phyloP scores from a whole-genome alignment of 1,284 basidiomycete species.

The Fomitiporia mediterranea region DNA sequence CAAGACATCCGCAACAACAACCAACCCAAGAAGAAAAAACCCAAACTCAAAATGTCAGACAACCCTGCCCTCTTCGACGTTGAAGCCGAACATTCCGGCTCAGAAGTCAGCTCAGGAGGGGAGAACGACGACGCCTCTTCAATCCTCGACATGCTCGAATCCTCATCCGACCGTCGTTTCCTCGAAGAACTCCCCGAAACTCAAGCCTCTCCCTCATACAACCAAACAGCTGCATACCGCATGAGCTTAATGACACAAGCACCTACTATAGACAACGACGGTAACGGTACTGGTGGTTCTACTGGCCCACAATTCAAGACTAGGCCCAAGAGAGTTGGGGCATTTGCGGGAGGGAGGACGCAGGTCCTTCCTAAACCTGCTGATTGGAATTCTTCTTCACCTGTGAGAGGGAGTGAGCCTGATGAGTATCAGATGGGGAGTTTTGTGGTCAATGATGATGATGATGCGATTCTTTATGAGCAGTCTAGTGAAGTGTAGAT shows the following conservation, averaged over 20 bases:
- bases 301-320: slow-evolving; percentile 50
- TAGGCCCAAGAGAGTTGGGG: slow-evolving; percentile 42
- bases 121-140: no score
- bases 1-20: slow-evolving; percentile 26
- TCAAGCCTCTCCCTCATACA: slow-evolving; percentile 71
- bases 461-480: slow-evolving; percentile 41
- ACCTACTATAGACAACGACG: no score
- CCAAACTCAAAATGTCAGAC: slow-evolving; percentile 33
- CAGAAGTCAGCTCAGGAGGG: slow-evolving; percentile 63
- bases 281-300: no score
- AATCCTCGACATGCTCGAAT: slow-evolving; percentile 57
- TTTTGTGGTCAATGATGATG: slow-evolving; percentile 74
- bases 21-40: slow-evolving; percentile 32
- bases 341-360: slow-evolving; percentile 30
- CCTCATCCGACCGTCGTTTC: slow-evolving; percentile 67
- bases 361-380: slow-evolving; percentile 24
- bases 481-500: slow-evolving; percentile 26
- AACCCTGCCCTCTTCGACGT: slow-evolving; percentile 52
- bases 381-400: slow-evolving; percentile 56
- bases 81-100: slow-evolving; percentile 75
- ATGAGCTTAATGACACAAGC: slow-evolving; percentile 68
- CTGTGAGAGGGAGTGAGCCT: slow-evolving; percentile 36
- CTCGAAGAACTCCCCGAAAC: slow-evolving; percentile 62
- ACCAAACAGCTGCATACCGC: slow-evolving; percentile 64
- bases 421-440: slow-evolving; percentile 69